Base-by-base conservation (phyloP, 2,329 filamentous ascomycete genomes). In the Pestalotiopsis sp. region DNA sequence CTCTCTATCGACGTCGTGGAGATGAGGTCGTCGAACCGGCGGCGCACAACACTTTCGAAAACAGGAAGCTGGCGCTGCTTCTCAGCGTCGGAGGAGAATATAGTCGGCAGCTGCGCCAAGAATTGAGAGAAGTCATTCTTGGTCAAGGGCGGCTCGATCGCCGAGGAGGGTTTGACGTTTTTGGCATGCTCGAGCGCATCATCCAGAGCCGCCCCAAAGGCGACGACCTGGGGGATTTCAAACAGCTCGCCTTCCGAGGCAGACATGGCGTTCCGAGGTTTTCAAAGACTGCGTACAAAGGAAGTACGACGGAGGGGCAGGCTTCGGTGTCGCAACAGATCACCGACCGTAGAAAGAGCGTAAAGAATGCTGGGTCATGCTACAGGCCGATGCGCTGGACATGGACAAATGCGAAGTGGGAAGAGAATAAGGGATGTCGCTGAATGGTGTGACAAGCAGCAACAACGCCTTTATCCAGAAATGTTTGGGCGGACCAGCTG, bases 41-140 rank as follows among this genome's bases (percentile, higher is more conserved):
- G 89, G 74, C 94, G 90, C 64, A 92, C 92, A 11, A 94, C 94
- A 20, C 92, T 94, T 79, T 98, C 96, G 60, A 97, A 88, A 24
- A 92, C 86, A 40, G 91, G 89, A 76, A 89, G 89, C 71, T 90
- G 89, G 58, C 86, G 86, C 68, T 74, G 82, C 71, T 84, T 84
- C 52, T 82, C 80, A 6, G 75, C 59, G n/a, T 78, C 78, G 68
- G 66, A 62, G 30, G 70, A 66, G n/a, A 85, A 81, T 14, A 83
- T 76, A 35, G 76, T 73, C 24, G 79, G 77, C 10, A 89, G 76
- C 70, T 81, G 82, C 35, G 75, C 77, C 48, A 83, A 78, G 20
- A 89, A 76, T 68, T 85, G 78, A 35, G 83, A 80, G 69, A 91
- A 86, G 75, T 94, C 88, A 64, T 88, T 82, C 76, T 94, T 92